Evolutionary conservation across 768 basidiomycete species (phyloP), one percentile per base, ranked within the genome.

Genomic region (Tulasnella sp.): DNA sequence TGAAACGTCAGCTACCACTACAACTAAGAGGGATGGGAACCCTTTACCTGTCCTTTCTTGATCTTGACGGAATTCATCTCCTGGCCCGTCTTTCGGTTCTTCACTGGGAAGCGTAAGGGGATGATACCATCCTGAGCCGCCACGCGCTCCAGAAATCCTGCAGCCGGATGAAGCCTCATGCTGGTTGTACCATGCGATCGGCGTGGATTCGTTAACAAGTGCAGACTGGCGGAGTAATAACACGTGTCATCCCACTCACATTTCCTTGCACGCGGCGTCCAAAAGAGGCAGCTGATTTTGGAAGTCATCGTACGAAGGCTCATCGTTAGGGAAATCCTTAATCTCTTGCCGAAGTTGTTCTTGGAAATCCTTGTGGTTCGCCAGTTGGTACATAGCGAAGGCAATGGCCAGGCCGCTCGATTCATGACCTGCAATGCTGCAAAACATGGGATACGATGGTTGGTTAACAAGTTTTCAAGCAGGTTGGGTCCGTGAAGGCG

Each of bases 191-290:
- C 22, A 15, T 9, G 12, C 31, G 9, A 34, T 27, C 10, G 9
- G 12, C 9, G 24, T 31, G 10, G 15, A 53, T 34, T 9, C 29
- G 50, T 29, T n/a, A n/a, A n/a, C n/a, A n/a, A n/a, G n/a, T n/a
- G n/a, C n/a, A n/a, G n/a, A n/a, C n/a, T 46, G 21, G 22, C 7
- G 15, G 34, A 21, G 2, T 31, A 30, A 56, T 22, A 31, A 19
- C 42, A 10, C n/a, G n/a, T n/a, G n/a, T n/a, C n/a, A n/a, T n/a
- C n/a, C n/a, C n/a, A 65, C 70, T 51, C 56, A 70, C 70, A 69
- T 71, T 67, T 76, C 76, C 64, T 72, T 72, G 34, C 71, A 66
- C 44, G 75, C 71, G n/a, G 76, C 75, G 62, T 76, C 74, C 29
- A 75, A 67, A 63, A 68, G 73, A 31, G 68, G 68, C 49, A 76